Evolutionary conservation across 2,329 filamentous ascomycete genomes (phyloP), one percentile per base, ranked within the genome.

Genomic region (Exophiala oligosperma): DNA sequence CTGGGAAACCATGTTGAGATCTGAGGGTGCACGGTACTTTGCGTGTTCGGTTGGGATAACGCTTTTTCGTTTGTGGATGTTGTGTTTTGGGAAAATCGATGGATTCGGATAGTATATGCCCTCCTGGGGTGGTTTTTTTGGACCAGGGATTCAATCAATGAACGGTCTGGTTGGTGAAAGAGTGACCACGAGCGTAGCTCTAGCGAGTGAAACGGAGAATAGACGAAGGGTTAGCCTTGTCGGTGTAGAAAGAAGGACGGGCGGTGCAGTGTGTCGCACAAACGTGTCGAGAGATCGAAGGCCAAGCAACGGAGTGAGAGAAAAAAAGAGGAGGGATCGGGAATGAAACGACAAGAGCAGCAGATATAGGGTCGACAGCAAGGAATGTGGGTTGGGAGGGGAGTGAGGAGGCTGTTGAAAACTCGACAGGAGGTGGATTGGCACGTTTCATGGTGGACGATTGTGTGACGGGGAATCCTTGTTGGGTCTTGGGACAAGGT

Each of bases 201-300:
- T 58, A 62, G 62, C 61, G 64, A 60, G 51, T 12, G 28, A 56
- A 55, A 50, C 53, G 23, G 52, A 53, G 49, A 53, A 58, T 46
- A 60, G 48, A 49, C 32, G 26, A 59, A 64, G 64, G 65, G 60
- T 64, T 64, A 67, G 65, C 65, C 65, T 65, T 54, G 62, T 61
- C 54, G 43, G 46, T 35, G 47, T 48, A 21, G 43, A 67, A 60
- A 48, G 65, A 66, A 65, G 57, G 64, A 58, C 57, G 43, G 17
- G 58, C 56, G 57, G 65, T 67, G 65, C 65, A 56, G 40, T 67
- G 64, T 67, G 65, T 64, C 60, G 65, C 65, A 67, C 65, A 65
- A 66, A 66, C 65, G 60, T 67, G 65, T 67, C 58, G 60, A 67
- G 59, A 55, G 60, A 60, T 65, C 62, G 64, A 50, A 59, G 53